Percentiles rank a stretch among this genome's conserved stretches.
Evolutionary conservation across 306 rosid species (phyloP).

Genomic region (Vachellia pachyceras): DNA sequence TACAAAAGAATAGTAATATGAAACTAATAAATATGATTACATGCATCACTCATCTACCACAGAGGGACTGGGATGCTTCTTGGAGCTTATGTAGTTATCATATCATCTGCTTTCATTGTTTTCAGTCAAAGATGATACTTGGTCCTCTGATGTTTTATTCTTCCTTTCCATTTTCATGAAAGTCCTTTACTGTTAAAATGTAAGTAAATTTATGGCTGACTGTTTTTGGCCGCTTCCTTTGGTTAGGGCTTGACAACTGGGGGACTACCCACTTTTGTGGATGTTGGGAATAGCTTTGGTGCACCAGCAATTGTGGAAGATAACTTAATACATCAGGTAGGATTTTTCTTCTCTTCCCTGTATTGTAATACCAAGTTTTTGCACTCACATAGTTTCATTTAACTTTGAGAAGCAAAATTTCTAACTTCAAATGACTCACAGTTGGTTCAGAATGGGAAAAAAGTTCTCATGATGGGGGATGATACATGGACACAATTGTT

Average conservation of each 20-base stretch:
- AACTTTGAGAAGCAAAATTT: neutral
- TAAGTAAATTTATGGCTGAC: constrained; percentile 5
- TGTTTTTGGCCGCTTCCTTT: neutral
- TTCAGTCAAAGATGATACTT: neutral
- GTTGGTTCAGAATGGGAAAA: constrained; percentile 91
- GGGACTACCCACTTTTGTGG: constrained; percentile 96
- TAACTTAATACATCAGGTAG: constrained; percentile 75
- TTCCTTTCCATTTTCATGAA: neutral
- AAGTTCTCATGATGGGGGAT: constrained; percentile 97
- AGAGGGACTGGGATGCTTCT: neutral
- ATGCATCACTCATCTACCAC: neutral
- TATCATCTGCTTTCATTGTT: neutral
- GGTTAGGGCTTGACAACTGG: constrained; percentile 91
- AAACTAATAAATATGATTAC: neutral
- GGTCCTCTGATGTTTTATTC: neutral
- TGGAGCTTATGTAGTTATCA: neutral
- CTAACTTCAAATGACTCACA: constrained; percentile 38
- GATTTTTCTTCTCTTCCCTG: constrained; percentile 20
- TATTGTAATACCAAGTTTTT: constrained; percentile 2
- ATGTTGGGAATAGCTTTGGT: constrained; percentile 98
- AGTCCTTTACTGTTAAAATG: neutral
- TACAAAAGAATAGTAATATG: neutral
- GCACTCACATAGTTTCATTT: constrained; percentile 8
- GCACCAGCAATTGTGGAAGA: constrained; percentile 91
- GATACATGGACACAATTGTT: constrained; percentile 98